These are phyloP conservation scores for Yarrowia bubula DNA, from an alignment of 805 yeast species.

Conservation along the genomic window DNA sequence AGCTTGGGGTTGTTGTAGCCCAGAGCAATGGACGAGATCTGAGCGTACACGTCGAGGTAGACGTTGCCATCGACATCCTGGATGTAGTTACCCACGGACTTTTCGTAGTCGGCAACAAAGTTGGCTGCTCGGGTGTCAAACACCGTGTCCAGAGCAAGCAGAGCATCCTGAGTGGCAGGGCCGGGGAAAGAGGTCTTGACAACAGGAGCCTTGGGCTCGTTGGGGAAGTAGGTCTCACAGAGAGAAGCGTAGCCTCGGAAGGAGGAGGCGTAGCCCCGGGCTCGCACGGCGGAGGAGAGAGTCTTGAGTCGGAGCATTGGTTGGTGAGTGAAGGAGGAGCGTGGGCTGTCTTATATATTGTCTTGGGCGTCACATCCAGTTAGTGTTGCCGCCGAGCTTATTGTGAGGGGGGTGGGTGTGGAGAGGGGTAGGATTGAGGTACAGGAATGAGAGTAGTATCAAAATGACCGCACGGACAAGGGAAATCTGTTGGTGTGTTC, in stretches of 20 bases:
- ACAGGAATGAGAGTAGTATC: too few relatives aligned
- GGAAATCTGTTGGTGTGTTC: too few relatives aligned
- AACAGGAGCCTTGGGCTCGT: constrained; percentile 72
- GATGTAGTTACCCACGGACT: constrained; percentile 75
- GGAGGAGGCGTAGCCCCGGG: not conserved
- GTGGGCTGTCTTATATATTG: not conserved
- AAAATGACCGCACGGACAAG: not conserved
- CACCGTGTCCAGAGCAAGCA: constrained; percentile 55
- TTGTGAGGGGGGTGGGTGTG: not conserved
- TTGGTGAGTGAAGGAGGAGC: not conserved
- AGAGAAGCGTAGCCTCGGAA: constrained; percentile 31
- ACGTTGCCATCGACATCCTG: constrained; percentile 78
- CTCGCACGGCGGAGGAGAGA: constrained; percentile 20
- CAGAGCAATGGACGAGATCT: constrained; percentile 79
- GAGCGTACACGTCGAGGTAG: constrained; percentile 73
- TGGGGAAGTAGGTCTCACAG: constrained; percentile 53
- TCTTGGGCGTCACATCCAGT: not conserved
- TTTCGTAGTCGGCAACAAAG: constrained; percentile 72
- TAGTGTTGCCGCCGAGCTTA: constrained; percentile 25
- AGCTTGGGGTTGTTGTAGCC: constrained; percentile 85
- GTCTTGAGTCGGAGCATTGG: constrained; percentile 24
- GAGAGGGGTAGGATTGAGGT: not conserved
- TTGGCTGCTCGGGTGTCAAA: constrained; percentile 73
- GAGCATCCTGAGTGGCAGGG: constrained; percentile 56
- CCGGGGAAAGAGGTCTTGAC: constrained; percentile 74